These are phyloP conservation scores for Kwoniella europaea DNA, from an alignment of 768 basidiomycete genomes.

Conservation along the genomic window DNA sequence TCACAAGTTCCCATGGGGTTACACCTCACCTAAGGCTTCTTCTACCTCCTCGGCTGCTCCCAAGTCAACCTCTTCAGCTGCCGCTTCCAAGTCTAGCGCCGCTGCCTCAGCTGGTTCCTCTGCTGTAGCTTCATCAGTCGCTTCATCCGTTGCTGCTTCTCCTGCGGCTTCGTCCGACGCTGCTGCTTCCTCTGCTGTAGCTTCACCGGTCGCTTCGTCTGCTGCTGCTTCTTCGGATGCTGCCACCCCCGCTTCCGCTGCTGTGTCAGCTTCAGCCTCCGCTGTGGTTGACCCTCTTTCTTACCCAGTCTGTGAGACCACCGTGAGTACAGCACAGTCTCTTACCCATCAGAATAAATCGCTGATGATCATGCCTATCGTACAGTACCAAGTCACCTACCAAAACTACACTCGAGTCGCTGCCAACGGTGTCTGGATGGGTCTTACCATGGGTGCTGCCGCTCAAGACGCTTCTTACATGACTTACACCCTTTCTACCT, in stretches of 20 bases:
- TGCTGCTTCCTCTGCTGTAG: constrained; percentile 17
- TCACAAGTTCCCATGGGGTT: constrained; percentile 22
- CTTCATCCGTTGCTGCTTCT: constrained; percentile 14
- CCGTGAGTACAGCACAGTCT: constrained; percentile 1
- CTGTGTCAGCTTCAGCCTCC: constrained; percentile 15
- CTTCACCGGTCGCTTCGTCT: constrained; percentile 8
- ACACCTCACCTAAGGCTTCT: neutral
- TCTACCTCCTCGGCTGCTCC: constrained; percentile 18
- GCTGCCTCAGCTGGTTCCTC: constrained; percentile 14
- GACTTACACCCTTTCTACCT: constrained; percentile 47
- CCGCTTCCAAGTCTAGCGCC: constrained; percentile 4
- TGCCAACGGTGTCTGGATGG: constrained; percentile 39
- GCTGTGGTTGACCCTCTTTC: constrained; percentile 18
- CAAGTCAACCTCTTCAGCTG: constrained; percentile 14
- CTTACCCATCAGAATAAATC: neutral
- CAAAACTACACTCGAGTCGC: constrained; percentile 42
- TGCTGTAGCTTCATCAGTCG: constrained; percentile 12
- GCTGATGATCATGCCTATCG: neutral
- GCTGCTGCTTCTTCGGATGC: constrained; percentile 21
- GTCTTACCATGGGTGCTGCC: constrained; percentile 43
- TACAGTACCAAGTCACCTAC: constrained; percentile 36
- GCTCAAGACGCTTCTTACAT: constrained; percentile 43
- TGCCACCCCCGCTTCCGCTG: constrained; percentile 7
- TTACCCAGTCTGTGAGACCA: constrained; percentile 13
- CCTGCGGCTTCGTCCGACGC: constrained; percentile 12